Evolutionary conservation across 2,329 filamentous ascomycete genomes (phyloP), one percentile per base, ranked within the genome.

Genomic region (Claviceps sp.): DNA sequence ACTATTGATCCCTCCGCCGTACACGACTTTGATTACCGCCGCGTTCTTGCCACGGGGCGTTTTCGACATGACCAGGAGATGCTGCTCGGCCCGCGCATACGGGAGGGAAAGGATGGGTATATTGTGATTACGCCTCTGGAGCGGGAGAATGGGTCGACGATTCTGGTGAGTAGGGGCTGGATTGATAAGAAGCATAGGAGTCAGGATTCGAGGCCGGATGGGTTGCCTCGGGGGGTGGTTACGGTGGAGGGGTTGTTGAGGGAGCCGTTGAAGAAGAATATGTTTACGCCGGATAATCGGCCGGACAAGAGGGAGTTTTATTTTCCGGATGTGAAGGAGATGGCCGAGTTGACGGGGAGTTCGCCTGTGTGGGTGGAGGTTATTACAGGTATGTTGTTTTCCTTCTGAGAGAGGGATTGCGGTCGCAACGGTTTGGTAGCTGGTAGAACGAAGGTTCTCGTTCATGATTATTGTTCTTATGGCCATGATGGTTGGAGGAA

Each of bases 261-360:
- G 54, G 82, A 93, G 70, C 91, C 91, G 8, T 95, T 88, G 80
- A 93, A 95, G 77, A 95, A 91, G 76, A 98, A 98, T 67, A 85
- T 90, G 78, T 98, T 98, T 67, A 98, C 93, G 52, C 93, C 93
- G 0, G 82, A 86, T 0, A 98, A 98, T 61, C 75, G 81, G 59
- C 91, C 91, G 0, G 84, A 90, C 59, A 82, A 82, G 63, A 81
- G 84, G 54, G 84, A 89, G 67, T 98, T 94, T 66, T 95, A 95
- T 70, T 98, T 98, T 63, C 91, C 93, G 0, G 91, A 95, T 67
- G 88, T 98, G 24, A 69, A 77, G 61, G 81, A 96, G 74, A 98
- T 98, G 93, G 93, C 93, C 1, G 75, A 73, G 55, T 69, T 88
- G 65, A 83, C 82, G 24, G 88, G 86, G 1, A 90, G 85, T 61